Evolutionary conservation across 2,329 filamentous ascomycete species (phyloP), one percentile per base, ranked within the genome.

Genomic region (Tothia fuscella): DNA sequence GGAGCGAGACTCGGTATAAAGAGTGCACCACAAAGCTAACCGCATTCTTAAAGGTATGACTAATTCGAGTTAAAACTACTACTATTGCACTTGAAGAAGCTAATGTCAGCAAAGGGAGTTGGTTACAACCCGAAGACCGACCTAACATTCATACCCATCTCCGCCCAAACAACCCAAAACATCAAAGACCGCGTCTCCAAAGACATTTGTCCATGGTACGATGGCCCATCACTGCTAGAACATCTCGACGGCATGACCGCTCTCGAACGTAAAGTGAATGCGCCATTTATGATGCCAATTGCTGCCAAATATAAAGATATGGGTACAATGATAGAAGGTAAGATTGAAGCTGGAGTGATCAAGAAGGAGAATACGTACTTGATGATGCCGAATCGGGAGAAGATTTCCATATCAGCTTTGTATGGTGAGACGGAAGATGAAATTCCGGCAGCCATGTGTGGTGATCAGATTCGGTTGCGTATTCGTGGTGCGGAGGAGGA

Each of bases 281-380:
- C 91, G 2, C 89, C 91, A 7, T 96, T 98, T 72, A 96, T 98
- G 91, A 95, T 98, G 88, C 84, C 91, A 6, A 74, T 98, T 49
- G 84, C 83, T 49, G 86, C 85, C 63, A 98, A 98, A 67, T 98
- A 96, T 70, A 78, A 83, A 53, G 93, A 98, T 59, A 81, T 98
- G 73, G 91, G 91, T 54, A 98, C 91, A 47, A 87, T 98, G 75
- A 76, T 95, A 31, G 93, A 98, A 67, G 91, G 91, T 51, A 94
- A 95, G 72, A 83, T 98, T 50, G 91, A 98, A 64, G 83, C 88
- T 14, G 89, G 87, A 59, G 82, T 95, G 35, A 72, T 93, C 61
- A 91, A 91, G 71, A 96, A 96, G 73, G 80, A 80, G 47, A 79
- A 81, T 66, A 78, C 65, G 47, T 77, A 93, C 56, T 66, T 93